Base-by-base conservation (phyloP, 176 grass and related monocot species). In the Oryza glaberrima region DNA sequence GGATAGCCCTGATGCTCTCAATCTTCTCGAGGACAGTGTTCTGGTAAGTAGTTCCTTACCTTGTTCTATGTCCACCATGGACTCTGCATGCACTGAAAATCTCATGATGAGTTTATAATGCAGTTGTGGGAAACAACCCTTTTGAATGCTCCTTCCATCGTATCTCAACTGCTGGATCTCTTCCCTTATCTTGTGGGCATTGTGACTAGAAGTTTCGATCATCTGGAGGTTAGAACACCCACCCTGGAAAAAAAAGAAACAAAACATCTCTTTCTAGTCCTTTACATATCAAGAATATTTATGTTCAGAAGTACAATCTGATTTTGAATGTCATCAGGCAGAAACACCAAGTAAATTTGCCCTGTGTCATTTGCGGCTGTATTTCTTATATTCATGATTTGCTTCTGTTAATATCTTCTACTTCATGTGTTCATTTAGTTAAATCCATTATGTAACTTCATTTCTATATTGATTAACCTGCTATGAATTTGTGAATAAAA, bases 11-110 rank as follows among this genome's bases (percentile, higher is more conserved):
- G 96, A 98, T 91, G 88, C 96, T 88, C 96, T 98, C 88, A 98
- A 98, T 89, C 96, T 99, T 85, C 96, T 99, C 1, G 96, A 99
- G 88, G 96, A 96, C 76, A 93, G 93, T 89, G 69, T 99, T 75
- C 76, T 95, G 90, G 96, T 99, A 81, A 89, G 85, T 89, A 63
- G 38, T 82, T 88, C 12, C 75, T 82, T 73, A 67, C 63, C 25
- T 72, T 67, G 40, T 34, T 51, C 47, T 67, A 63, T 63, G 58
- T 23, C 58, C 25, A 3, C 11, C 61, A 72, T 7, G n/a, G 9
- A 22, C 20, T 65, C 66, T 47, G 43, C 20, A 63, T 76, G 52
- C 23, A 19, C 66, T 0, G 3, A 80, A 65, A 66, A 69, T 60
- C 36, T 80, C 82, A 88, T 63, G 4, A 77, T 67, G 56, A 67